phyloP scores from a whole-genome alignment of 768 basidiomycete genomes.

The Collybia nuda region DNA sequence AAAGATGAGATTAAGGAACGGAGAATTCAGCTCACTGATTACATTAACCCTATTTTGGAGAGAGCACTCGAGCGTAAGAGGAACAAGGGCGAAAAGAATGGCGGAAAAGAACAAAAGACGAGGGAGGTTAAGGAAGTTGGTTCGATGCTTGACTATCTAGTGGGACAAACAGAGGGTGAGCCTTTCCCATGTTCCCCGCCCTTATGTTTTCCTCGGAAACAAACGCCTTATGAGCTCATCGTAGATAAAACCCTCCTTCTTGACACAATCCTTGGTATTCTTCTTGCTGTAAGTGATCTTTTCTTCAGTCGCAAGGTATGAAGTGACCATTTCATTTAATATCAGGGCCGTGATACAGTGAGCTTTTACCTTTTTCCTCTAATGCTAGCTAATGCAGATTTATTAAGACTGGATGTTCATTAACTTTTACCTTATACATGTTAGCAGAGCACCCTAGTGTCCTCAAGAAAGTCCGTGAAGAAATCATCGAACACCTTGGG shows the following conservation, averaged over 20 bases:
- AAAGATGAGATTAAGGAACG: constrained; percentile 42
- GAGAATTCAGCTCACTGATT: constrained; percentile 46
- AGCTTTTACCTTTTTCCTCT: constrained; percentile 6
- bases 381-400: not conserved
- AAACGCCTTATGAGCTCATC: too few species aligned
- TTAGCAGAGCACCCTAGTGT: constrained; percentile 52
- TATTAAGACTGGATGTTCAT: constrained; percentile 42
- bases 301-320: constrained; percentile 19
- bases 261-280: not conserved
- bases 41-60: constrained; percentile 52
- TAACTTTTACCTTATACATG: constrained; percentile 56
- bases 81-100: constrained; percentile 6
- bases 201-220: not conserved
- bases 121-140: constrained; percentile 29
- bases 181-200: not conserved
- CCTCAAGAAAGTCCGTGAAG: constrained; percentile 43
- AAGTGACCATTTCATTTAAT: not conserved
- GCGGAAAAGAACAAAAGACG: constrained; percentile 23
- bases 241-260: too few species aligned
- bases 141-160: constrained; percentile 54
- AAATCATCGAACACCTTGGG: constrained; percentile 48
- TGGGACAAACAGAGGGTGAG: constrained; percentile 53
- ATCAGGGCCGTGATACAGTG: constrained; percentile 50
- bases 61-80: constrained; percentile 35
- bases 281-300: constrained; percentile 3